Conservation (phyloP, 2,329 filamentous ascomycete genomes). For the Aspergillus alliaceus region DNA sequence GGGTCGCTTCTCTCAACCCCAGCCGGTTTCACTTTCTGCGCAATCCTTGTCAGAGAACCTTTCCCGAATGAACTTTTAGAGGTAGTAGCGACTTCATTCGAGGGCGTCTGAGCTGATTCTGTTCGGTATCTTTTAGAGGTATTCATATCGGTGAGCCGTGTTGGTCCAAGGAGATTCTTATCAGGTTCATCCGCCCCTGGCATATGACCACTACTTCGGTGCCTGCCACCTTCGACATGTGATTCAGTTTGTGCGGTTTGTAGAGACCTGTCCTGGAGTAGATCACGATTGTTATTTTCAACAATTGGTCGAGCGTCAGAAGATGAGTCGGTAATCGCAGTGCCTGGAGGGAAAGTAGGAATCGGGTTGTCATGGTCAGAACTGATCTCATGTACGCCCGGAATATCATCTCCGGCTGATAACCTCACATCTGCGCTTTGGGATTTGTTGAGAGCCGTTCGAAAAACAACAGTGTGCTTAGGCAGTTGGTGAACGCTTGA, state of each 20-base stretch:
- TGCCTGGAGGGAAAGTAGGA: neutral
- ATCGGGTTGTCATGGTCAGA: neutral
- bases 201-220: neutral
- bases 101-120: constrained; percentile 12
- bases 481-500: constrained; percentile 37
- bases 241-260: neutral
- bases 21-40: constrained; percentile 34
- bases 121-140: constrained; percentile 5
- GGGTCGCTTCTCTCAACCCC: constrained; percentile 25
- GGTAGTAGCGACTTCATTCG: constrained; percentile 19
- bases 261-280: neutral
- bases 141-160: neutral
- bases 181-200: neutral
- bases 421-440: constrained; percentile 38
- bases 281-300: neutral
- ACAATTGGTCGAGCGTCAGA: neutral
- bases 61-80: constrained; percentile 27
- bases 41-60: constrained; percentile 31
- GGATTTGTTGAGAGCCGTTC: constrained; percentile 44
- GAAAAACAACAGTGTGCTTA: constrained; percentile 47
- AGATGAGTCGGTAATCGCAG: neutral
- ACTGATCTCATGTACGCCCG: neutral
- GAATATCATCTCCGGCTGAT: constrained; percentile 6
- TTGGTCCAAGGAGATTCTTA: neutral
- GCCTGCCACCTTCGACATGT: neutral